Conservation (phyloP, 2,329 filamentous ascomycete genomes). For the Venturia aucupariae region DNA sequence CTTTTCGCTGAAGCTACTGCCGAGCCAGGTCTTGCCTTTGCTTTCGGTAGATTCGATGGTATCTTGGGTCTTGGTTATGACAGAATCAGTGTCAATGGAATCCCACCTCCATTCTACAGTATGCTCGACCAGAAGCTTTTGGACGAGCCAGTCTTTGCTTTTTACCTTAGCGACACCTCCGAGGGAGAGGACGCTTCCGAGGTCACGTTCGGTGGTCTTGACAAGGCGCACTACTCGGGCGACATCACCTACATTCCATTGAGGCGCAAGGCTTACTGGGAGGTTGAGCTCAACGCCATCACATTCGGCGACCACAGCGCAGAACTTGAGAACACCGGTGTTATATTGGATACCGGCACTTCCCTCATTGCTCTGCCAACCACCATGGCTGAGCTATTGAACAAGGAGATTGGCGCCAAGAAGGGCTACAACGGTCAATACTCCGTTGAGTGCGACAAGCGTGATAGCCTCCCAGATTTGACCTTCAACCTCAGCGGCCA, state of each 20-base stretch:
- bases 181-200: slow-evolving; percentile 68
- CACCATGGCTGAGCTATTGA: slow-evolving; percentile 87
- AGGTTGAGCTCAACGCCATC: slow-evolving; percentile 91
- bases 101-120: slow-evolving; percentile 92
- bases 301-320: slow-evolving; percentile 77
- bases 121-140: slow-evolving; percentile 84
- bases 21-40: slow-evolving; percentile 94
- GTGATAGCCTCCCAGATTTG: slow-evolving; percentile 75
- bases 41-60: slow-evolving; percentile 94
- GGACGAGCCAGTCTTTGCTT: slow-evolving; percentile 89
- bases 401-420: slow-evolving; percentile 95
- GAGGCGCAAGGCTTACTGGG: slow-evolving; percentile 99
- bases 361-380: slow-evolving; percentile 92
- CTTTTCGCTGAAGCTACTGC: slow-evolving; percentile 93
- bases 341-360: slow-evolving; percentile 96
- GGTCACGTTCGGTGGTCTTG: slow-evolving; percentile 80
- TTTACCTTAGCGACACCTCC: slow-evolving; percentile 78
- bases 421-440: slow-evolving; percentile 98
- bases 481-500: slow-evolving; percentile 84
- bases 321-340: slow-evolving; percentile 87
- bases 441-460: slow-evolving; percentile 79
- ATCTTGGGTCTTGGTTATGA: slow-evolving; percentile 93
- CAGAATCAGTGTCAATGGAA: slow-evolving; percentile 92
- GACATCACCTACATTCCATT: slow-evolving; percentile 89
- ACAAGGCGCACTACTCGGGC: slow-evolving; percentile 72